Percentiles rank a stretch among this genome's conserved stretches.
These are phyloP conservation scores for Nicotiana attenuata DNA, from an alignment of 257 asterid genomes.

Conservation along the genomic window DNA sequence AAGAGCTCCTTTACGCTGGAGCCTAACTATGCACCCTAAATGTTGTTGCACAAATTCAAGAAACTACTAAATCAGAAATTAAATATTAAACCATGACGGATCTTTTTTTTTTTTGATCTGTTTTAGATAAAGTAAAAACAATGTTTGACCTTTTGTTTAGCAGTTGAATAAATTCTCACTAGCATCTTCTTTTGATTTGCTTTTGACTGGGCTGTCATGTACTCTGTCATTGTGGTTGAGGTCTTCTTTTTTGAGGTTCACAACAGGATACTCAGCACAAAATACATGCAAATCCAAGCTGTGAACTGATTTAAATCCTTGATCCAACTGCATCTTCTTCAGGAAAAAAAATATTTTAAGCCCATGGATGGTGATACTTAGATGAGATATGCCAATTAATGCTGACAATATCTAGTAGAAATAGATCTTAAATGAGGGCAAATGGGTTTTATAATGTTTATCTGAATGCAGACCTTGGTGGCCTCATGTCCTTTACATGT, in stretches of 20 bases:
- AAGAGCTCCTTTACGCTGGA: background rate
- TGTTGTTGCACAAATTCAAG: background rate
- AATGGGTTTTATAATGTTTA: background rate
- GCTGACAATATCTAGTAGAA: background rate
- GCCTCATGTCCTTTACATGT: background rate
- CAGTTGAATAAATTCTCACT: background rate
- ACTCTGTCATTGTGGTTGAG: background rate
- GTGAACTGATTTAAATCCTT: background rate
- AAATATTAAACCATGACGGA: background rate
- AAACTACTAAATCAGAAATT: background rate
- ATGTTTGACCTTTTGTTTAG: background rate
- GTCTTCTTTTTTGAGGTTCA: background rate
- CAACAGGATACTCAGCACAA: background rate
- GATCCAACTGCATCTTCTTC: background rate
- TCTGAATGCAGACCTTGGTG: background rate
- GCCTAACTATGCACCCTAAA: background rate
- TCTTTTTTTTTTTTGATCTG: background rate
- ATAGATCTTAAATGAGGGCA: background rate
- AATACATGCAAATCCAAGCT: background rate
- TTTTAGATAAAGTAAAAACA: background rate
- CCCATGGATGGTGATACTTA: background rate
- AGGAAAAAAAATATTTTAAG: background rate
- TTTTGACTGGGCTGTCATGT: background rate
- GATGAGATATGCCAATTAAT: background rate
- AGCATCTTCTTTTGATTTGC: background rate